Conservation (phyloP, 2,329 filamentous ascomycete genomes). For the Calonectria naviculata region DNA sequence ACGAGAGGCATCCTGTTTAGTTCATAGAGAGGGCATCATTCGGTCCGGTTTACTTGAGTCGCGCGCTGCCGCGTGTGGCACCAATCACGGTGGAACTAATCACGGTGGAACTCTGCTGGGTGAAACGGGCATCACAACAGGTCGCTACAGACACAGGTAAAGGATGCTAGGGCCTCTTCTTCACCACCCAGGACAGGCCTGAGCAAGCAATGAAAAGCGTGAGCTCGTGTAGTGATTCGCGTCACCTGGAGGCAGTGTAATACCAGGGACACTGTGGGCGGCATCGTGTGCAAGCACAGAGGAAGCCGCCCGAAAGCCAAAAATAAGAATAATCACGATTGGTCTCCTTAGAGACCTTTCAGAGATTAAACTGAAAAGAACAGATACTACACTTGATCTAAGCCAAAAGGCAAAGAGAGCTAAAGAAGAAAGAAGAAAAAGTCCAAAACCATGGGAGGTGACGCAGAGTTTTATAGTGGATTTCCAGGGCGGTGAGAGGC, state of each 20-base stretch:
- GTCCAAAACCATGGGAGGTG: neutral
- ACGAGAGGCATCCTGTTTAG: no score
- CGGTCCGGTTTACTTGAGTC: no score
- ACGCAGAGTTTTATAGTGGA: neutral
- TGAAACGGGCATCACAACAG: no score
- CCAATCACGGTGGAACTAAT: no score
- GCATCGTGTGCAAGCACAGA: slow-evolving; percentile 3
- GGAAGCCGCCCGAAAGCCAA: neutral
- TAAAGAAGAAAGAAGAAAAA: neutral
- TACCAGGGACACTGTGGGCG: slow-evolving; percentile 1
- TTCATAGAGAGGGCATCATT: no score
- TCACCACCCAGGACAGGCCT: neutral
- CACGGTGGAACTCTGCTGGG: no score
- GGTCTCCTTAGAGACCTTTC: slow-evolving; percentile 2
- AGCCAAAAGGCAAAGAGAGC: slow-evolving; percentile 8
- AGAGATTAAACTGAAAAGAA: slow-evolving; percentile 10
- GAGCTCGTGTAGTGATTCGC: neutral
- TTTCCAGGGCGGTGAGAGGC: neutral
- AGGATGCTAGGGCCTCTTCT: neutral
- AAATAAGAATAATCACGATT: slow-evolving; percentile 5
- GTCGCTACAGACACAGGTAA: neutral
- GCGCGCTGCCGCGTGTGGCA: no score
- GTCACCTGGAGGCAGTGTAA: slow-evolving; percentile 6
- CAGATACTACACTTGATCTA: slow-evolving; percentile 10
- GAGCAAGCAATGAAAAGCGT: neutral